Base-by-base conservation (phyloP, 179 eudicot genomes). In the Heliamphora pulchella region DNA sequence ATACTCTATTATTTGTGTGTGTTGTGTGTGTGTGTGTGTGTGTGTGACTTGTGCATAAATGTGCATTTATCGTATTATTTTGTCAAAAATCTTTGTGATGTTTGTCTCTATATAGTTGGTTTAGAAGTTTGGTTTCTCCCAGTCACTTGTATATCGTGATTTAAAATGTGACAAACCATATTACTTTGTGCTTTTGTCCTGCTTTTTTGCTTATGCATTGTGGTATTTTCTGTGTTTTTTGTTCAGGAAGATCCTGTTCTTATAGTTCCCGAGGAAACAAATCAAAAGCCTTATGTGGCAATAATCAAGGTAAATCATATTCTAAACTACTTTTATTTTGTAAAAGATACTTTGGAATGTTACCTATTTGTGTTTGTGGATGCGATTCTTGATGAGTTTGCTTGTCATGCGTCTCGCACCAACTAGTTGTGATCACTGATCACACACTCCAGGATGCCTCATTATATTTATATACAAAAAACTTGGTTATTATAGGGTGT, bases 251-350 rank as follows among this genome's bases (percentile, higher is more conserved):
- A 94, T 87, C 89, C 97, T 71, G 97, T 91, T 77, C 93, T 94
- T 79, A 82, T 94, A 82, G 87, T 88, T 80, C 98, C 98, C 2
- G 98, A 94, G 78, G 92, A 84, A 71, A 65, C 77, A 80, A 82
- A 83, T 71, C 92, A 91, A 83, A 93, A 94, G 89, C 98, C 98
- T n/a, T 94, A 91, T 83, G 98, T 94, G 18, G 98, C 98, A 64
- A 91, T 94, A 18, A 93, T 94, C 44, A 94, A 94, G 97, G 98
- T 94, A 70, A 78, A 75, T 59, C 3, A 31, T 61, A 14, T 31
- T 17, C 31, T 63, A 17, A n/a, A 39, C 8, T 50, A 3, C 31
- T 51, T 17, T 9, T 48, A 2, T 13, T 48, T 50, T 48, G 48
- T 64, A 0, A 13, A 59, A 50, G 41, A 20, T n/a, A 7, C 31